These are phyloP conservation scores for Russula vinacea DNA, from an alignment of 768 basidiomycete genomes.

Conservation along the genomic window DNA sequence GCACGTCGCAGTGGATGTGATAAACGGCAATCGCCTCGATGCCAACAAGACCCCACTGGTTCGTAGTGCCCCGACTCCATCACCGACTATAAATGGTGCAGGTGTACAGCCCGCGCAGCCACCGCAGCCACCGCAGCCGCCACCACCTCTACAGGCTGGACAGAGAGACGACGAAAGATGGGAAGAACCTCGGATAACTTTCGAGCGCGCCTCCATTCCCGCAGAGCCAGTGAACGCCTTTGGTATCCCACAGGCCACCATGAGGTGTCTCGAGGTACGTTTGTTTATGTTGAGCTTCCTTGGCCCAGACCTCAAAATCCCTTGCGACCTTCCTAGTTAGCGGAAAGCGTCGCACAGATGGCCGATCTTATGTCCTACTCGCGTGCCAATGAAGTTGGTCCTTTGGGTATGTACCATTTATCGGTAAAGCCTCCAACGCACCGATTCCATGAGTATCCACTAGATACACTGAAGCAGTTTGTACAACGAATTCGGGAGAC, in stretches of 20 bases:
- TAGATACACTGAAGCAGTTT: conserved; percentile 46
- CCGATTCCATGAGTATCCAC: conserved; percentile 3
- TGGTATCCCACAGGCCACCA: conserved; percentile 84
- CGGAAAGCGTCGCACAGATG: conserved; percentile 81
- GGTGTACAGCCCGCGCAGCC: conserved; percentile 1
- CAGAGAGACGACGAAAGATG: conserved; percentile 51
- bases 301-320: conserved; percentile 18
- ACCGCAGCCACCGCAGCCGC: conserved; percentile 19
- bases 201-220: conserved; percentile 65
- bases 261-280: conserved; percentile 80
- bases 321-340: conserved; percentile 47
- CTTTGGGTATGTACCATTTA: conserved; percentile 53
- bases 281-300: conserved; percentile 6
- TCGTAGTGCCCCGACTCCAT: conserved; percentile 24
- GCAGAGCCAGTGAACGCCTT: conserved; percentile 84
- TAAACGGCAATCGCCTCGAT: conserved; percentile 50
- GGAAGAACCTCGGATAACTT: conserved; percentile 60
- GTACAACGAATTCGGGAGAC: conserved; percentile 41
- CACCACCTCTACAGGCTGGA: conserved; percentile 21
- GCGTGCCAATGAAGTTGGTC: conserved; percentile 52
- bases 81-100: conserved; percentile 33
- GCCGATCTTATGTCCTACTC: conserved; percentile 69
- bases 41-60: conserved; percentile 36
- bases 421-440: conserved; percentile 18
- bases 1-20: conserved; percentile 62